phyloP scores from a whole-genome alignment of 2,329 filamentous ascomycete genomes.

The Fusarium domesticum region DNA sequence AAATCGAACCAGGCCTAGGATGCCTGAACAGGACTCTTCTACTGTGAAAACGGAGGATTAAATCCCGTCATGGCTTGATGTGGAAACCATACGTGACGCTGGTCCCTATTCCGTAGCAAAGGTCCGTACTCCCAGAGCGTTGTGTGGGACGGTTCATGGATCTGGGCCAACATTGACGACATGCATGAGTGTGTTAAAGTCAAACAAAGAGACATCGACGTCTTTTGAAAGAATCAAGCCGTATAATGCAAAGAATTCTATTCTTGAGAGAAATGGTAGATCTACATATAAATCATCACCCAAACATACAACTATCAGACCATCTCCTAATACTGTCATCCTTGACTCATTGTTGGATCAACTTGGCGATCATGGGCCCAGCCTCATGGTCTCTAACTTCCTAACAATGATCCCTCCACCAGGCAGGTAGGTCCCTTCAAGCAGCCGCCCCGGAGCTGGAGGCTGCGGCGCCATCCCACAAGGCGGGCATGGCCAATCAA shows the following conservation, averaged over 20 bases:
- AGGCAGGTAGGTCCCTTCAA: too few relatives aligned
- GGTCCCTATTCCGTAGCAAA: slow-evolving; percentile 4
- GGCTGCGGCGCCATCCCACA: slow-evolving; percentile 19
- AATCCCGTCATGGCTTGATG: slow-evolving; percentile 19
- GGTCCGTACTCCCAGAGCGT: background rate
- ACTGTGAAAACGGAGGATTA: slow-evolving; percentile 11
- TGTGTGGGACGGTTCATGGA: too few relatives aligned
- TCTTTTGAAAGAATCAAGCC: too few relatives aligned
- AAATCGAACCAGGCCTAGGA: background rate
- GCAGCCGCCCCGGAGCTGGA: slow-evolving; percentile 10
- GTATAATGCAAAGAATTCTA: too few relatives aligned
- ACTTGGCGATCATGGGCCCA: background rate
- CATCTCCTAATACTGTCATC: background rate
- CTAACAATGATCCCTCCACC: too few relatives aligned
- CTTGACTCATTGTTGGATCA: background rate
- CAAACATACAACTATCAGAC: too few relatives aligned
- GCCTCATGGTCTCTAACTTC: slow-evolving; percentile 1
- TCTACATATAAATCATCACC: too few relatives aligned
- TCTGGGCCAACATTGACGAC: background rate
- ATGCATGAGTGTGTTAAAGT: too few relatives aligned
- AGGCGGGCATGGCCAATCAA: slow-evolving; percentile 14
- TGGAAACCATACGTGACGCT: slow-evolving; percentile 13
- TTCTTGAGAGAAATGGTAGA: too few relatives aligned
- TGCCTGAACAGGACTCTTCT: background rate
- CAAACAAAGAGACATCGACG: too few relatives aligned